Conservation (phyloP, 176 grass and related monocot species). For the Avena sativa region DNA sequence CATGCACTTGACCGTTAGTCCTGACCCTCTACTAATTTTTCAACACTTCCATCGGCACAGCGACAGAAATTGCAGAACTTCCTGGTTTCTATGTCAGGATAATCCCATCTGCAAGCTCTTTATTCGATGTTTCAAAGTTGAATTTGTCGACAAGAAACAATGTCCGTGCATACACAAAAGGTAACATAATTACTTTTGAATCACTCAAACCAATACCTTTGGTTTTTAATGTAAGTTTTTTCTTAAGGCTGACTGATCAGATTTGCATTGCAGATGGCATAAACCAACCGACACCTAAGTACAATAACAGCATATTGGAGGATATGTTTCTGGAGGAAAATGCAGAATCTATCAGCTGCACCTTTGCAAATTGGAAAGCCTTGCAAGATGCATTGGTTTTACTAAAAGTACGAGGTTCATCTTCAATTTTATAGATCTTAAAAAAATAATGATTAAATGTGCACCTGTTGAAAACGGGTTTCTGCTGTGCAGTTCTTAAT, state of each 20-base stretch:
- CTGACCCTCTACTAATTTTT: conserved; percentile 23
- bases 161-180: conserved; percentile 72
- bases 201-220: neutral
- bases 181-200: conserved; percentile 47
- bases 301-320: conserved; percentile 91
- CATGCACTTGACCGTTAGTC: neutral
- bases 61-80: conserved; percentile 59
- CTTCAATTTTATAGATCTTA: conserved; percentile 16
- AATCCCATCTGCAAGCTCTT: conserved; percentile 67
- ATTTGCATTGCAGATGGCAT: conserved; percentile 61
- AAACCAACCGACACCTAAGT: conserved; percentile 82
- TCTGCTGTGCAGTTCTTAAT: conserved; percentile 15
- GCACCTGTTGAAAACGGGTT: neutral
- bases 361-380: conserved; percentile 65
- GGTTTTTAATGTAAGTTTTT: neutral
- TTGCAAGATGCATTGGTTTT: conserved; percentile 83
- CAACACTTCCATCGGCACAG: conserved; percentile 43
- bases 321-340: conserved; percentile 98
- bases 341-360: conserved; percentile 64
- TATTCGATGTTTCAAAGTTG: conserved; percentile 75
- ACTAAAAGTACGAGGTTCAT: conserved; percentile 73
- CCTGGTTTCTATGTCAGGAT: conserved; percentile 74
- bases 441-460: neutral
- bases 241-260: conserved; percentile 5
- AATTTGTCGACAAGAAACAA: conserved; percentile 86